These are phyloP conservation scores for Yamadazyma friedrichii DNA, from an alignment of 1,139 yeast species.

Conservation along the genomic window DNA sequence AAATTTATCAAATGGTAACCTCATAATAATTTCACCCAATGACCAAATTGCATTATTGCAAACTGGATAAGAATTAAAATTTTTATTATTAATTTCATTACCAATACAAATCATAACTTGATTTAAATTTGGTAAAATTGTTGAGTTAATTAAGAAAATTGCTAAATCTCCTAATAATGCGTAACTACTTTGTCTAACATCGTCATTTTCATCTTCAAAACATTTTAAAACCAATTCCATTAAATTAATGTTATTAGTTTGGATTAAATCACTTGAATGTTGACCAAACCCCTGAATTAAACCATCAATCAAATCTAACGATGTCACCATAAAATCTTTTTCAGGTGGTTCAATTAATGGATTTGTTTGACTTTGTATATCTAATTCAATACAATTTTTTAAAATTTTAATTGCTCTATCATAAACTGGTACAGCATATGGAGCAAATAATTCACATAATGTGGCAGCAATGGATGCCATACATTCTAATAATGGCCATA, in stretches of 20 bases:
- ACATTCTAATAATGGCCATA: constrained; percentile 93
- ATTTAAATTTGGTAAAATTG: constrained; percentile 57
- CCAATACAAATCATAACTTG: constrained; percentile 63
- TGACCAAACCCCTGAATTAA: constrained; percentile 82
- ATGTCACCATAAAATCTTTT: constrained; percentile 85
- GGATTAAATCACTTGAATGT: constrained; percentile 60
- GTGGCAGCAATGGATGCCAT: constrained; percentile 89
- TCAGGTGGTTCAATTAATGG: constrained; percentile 79
- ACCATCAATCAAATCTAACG: constrained; percentile 89
- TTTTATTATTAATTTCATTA: constrained; percentile 59
- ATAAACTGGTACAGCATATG: constrained; percentile 89
- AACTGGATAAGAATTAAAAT: constrained; percentile 56
- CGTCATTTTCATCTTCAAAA: constrained; percentile 73
- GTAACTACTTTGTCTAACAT: constrained; percentile 89
- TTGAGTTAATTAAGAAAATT: constrained; percentile 53
- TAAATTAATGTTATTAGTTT: constrained; percentile 41
- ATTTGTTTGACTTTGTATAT: constrained; percentile 62
- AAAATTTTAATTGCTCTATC: constrained; percentile 73
- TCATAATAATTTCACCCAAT: constrained; percentile 78
- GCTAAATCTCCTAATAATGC: constrained; percentile 89
- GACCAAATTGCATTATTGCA: constrained; percentile 94
- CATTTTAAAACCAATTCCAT: constrained; percentile 68
- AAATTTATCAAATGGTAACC: constrained; percentile 49
- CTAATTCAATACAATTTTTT: constrained; percentile 64
- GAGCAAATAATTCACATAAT: constrained; percentile 79